Evolutionary conservation across 805 yeast genomes (phyloP), one percentile per base, ranked within the genome.

Genomic region (Candida mattraensis): DNA sequence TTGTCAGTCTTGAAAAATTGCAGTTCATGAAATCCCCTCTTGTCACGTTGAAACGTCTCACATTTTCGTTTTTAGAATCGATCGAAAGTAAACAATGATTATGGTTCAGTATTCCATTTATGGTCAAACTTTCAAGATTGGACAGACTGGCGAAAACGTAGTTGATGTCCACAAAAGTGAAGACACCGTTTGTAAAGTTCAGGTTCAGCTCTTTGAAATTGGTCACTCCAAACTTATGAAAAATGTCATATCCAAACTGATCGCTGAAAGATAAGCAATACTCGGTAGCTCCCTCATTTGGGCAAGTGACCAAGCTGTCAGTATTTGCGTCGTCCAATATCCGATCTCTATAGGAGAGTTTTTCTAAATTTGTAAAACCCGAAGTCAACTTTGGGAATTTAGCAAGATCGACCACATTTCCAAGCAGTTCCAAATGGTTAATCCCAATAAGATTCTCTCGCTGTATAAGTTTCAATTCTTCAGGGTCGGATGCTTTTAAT

Each of bases 31-130:
- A 19, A 7, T 45, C 37, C n/a, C 44, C 38, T 24, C 42, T 35
- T 1, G 46, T 40, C 5, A 48, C 33, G n/a, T 39, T 44, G 18
- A 50, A 1, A 17, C 39, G 36, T 24, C 28, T 35, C 23, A 50
- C 9, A 5, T 34, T 25, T 4, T 19, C 7, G 14, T n/a, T 17
- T 11, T n/a, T 18, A 5, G 34, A 17, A 14, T 31, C 28, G 8
- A 42, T 14, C 5, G 36, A n/a, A 4, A 27, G 14, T 18, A 15
- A 11, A n/a, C 25, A 32, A 11, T 33, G 31, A 3, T 28, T 28
- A 3, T 26, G 14, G 26, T 33, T 39, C 22, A 45, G 18, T 13
- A 41, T 32, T 4, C 42, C 42, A 27, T 41, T 44, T 6, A 48
- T 22, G 3, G 49, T 44, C 12, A 53, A 12, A 10, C 25, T 45